Base-by-base conservation (phyloP, 2,329 filamentous ascomycete species). In the Ophiostoma himal-ulmi region DNA sequence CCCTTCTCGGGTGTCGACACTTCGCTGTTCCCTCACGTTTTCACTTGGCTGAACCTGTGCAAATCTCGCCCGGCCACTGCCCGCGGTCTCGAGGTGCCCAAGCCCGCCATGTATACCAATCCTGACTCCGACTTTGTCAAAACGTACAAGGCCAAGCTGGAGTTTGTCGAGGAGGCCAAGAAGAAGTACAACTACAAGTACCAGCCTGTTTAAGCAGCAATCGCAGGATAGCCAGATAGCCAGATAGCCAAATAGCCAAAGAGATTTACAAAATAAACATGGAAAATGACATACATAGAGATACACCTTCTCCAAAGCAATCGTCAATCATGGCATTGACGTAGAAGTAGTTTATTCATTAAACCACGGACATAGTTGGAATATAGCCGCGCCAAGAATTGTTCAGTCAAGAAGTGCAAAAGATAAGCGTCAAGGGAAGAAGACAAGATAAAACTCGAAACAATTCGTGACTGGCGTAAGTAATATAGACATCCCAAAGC, bases 1-100 rank as follows among this genome's bases (percentile, higher is more conserved):
- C 80, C 82, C 20, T 87, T 89, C 82, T 82, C 84, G 0, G 89
- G 89, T 26, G 75, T 92, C 37, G 85, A 92, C 68, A 83, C 91
- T 70, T 65, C 73, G 5, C 83, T 87, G 73, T 93, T 92, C 79
- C 89, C 89, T 14, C 80, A 86, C 69, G 78, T 93, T 70, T 84
- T 87, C 77, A 85, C 84, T 3, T 93, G 91, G 91, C 83, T 90
- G 76, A 84, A 89, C 72, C 81, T 84, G 41, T 84, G 91, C 81
- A 78, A 81, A 26, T 81, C 81, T 36, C 81, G 90, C 1, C 84
- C 86, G 0, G 89, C 83, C 0, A 84, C 91, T 0, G 82, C 89
- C 79, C 88, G 85, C 79, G 91, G 90, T 1, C 80, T 86, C 22
- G 81, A 87, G 75, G 82, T 92, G 10, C 91, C 91, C 0, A 79